phyloP scores from a whole-genome alignment of 768 basidiomycete species.

The Psilocybe subaeruginosa region DNA sequence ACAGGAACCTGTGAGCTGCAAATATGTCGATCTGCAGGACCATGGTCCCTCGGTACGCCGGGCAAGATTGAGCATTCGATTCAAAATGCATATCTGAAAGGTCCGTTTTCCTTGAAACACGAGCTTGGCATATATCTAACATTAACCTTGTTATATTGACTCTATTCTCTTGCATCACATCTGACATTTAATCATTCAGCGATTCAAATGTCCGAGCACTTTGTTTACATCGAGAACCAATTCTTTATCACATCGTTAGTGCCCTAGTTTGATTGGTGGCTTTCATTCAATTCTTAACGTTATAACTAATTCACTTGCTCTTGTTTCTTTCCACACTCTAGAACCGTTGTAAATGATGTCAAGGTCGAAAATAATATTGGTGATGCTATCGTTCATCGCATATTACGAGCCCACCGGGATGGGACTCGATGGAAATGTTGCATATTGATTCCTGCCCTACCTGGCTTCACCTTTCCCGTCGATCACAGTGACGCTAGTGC shows the following conservation, averaged over 20 bases:
- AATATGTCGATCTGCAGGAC: conserved; percentile 92
- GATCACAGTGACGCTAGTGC: conserved; percentile 94
- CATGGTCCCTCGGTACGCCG: conserved; percentile 95
- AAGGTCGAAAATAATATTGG: conserved; percentile 93
- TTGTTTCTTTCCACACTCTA: conserved; percentile 27
- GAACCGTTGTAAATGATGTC: conserved; percentile 84
- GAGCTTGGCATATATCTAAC: conserved; percentile 12
- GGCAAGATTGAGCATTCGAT: conserved; percentile 89
- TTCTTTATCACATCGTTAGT: conserved; percentile 89
- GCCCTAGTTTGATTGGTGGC: background rate
- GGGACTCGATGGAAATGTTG: conserved; percentile 89
- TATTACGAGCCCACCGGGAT: conserved; percentile 84
- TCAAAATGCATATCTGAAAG: conserved; percentile 92
- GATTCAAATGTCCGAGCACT: conserved; percentile 93
- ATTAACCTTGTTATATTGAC: conserved; percentile 4
- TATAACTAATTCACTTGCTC: conserved; percentile 10
- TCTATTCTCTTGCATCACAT: conserved; percentile 4
- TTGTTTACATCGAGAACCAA: conserved; percentile 97
- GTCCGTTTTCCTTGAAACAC: conserved; percentile 37
- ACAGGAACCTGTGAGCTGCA: conserved; percentile 98
- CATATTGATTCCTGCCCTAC: conserved; percentile 88
- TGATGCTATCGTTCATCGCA: conserved; percentile 89
- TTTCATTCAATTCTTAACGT: background rate
- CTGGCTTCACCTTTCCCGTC: conserved; percentile 92
- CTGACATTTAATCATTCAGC: conserved; percentile 44